Base-by-base conservation (phyloP, 2,329 filamentous ascomycete genomes). In the Stagonosporopsis rhizophila region DNA sequence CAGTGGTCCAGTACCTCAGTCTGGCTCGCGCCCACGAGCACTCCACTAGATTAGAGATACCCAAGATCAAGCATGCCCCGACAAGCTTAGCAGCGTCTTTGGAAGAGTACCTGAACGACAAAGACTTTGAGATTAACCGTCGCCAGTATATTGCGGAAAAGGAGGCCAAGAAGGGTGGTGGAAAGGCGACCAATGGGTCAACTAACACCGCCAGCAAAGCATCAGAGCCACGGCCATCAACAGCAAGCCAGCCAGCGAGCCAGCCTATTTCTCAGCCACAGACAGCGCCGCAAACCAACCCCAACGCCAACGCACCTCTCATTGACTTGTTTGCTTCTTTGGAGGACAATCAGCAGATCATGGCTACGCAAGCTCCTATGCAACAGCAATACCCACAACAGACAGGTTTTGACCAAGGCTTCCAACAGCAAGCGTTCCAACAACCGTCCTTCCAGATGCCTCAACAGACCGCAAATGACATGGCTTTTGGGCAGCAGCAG, bases 1-100 rank as follows among this genome's bases (percentile, higher is more conserved):
- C 89, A 62, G 94, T 98, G 1, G 94, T 99, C 15, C 88, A 92
- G 68, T 99, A 94, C 71, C 84, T 99, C 41, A 88, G 89, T 66
- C 84, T 94, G 39, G 95, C 95, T 40, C 87, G 94, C 60, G 89
- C 95, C 72, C 95, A 94, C 73, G 92, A 98, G 77, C 89, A 93
- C 72, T 91, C 93, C 61, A 99, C 95, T 5, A 84, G 94, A 58
- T 85, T 99, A 35, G 92, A 97, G 71, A 96, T 99, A 7, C 95
- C 95, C 9, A 97, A 96, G 79, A 84, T 99, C 64, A 98, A 97
- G 79, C 95, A 99, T 74, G 95, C 95, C 6, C 96, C 95, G 1
- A 93, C 96, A 1, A 96, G 95, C 71, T 79, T 99, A 48, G 91
- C 91, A 15, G 88, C 88, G 23, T 92, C 96, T 52, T 83, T 99